These are phyloP conservation scores for Trichoderma pleuroti DNA, from an alignment of 2,329 filamentous ascomycete species.

Conservation along the genomic window DNA sequence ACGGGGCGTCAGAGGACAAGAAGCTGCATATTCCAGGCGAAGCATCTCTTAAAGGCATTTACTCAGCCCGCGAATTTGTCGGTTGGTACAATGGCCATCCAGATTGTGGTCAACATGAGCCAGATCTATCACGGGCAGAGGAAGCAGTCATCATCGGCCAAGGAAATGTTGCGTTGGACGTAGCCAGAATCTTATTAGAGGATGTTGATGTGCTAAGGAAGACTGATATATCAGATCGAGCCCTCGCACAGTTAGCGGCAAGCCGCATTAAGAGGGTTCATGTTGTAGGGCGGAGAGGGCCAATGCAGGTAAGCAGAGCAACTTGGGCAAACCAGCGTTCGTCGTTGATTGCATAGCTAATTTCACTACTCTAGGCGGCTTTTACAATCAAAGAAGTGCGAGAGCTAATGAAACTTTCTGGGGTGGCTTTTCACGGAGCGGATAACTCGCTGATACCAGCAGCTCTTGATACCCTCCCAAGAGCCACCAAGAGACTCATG, in stretches of 20 bases:
- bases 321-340: neutral
- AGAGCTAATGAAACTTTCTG: conserved; percentile 75
- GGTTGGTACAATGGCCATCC: conserved; percentile 98
- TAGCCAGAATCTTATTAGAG: conserved; percentile 81
- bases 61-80: conserved; percentile 89
- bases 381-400: conserved; percentile 95
- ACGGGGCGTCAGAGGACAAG: conserved; percentile 83
- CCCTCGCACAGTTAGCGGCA: conserved; percentile 66
- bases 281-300: conserved; percentile 85
- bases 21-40: conserved; percentile 79
- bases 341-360: neutral
- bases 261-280: conserved; percentile 77
- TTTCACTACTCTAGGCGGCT: conserved; percentile 58
- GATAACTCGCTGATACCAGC: conserved; percentile 63
- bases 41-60: conserved; percentile 65
- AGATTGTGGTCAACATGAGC: conserved; percentile 68
- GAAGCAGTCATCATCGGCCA: conserved; percentile 88
- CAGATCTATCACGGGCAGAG: conserved; percentile 70
- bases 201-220: conserved; percentile 68
- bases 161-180: conserved; percentile 92
- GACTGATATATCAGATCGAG: conserved; percentile 87
- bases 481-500: conserved; percentile 72
- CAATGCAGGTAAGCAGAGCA: conserved; percentile 64
- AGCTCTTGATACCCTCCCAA: conserved; percentile 65
- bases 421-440: conserved; percentile 68